Base-by-base conservation (phyloP, 306 rosid species). In the Acacia melanoxylon region DNA sequence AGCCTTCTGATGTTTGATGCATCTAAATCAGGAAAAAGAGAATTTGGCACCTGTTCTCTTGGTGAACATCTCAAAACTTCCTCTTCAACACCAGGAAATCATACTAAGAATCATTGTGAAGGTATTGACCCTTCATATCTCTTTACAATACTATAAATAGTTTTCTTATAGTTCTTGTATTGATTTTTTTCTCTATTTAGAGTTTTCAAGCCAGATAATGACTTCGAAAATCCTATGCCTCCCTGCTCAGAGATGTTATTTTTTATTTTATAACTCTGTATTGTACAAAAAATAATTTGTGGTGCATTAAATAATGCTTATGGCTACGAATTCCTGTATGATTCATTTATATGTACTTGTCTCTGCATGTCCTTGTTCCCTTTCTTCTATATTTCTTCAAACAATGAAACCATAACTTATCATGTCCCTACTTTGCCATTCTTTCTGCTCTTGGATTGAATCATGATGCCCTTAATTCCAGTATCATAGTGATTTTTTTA, bases 11-110 rank as follows among this genome's bases (percentile, higher is more conserved):
- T 52, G 82, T 33, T 40, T 68, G 6, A 14, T 75, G 51, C 72
- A 84, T 87, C 35, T 85, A 35, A 46, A 79, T 54, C 72, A 95
- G 99, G 95, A 87, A 83, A 95, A 95, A 80, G 93, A 85, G 79
- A 89, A 89, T 78, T 87, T 95, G 90, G 92, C 95, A 62, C 94
- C 97, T 74, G 83, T 79, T 75, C 90, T 95, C 80, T 82, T 95
- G 87, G 82, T 83, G 78, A 92, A 92, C 84, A 85, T 95, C 88
- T 91, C 98, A 37, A 91, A 87, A 88, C 93, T 95, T 83, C 95
- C 97, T 82, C 81, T 67, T 83, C 98, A 91, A 88, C 98, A 95
- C 89, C 98, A 93, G 76, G 98, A 95, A 78, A 95, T 93, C 83
- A 85, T 95, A 82, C 90, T 95, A 66, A 90, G 99, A 89, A 82